Conservation (phyloP, 352 stramenopile species). For the Phytopythium ostracodes region DNA sequence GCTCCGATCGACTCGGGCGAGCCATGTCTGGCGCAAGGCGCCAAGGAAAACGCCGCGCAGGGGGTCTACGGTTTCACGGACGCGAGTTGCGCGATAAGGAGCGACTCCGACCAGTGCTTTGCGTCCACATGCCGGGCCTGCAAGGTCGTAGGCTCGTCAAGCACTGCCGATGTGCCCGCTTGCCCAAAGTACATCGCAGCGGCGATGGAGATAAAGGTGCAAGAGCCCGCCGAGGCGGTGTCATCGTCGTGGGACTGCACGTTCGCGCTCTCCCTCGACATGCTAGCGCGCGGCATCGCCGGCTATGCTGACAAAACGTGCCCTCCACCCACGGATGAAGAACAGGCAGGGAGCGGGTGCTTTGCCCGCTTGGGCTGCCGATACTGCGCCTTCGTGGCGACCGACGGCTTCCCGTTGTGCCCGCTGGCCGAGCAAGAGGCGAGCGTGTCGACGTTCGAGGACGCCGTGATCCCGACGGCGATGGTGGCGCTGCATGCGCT, state of each 20-base stretch:
- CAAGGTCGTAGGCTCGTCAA: not conserved
- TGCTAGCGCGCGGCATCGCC: not conserved
- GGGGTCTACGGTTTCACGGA: conserved; percentile 1
- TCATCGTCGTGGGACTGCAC: conserved; percentile 2
- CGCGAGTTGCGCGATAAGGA: not conserved
- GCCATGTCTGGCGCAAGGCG: not conserved
- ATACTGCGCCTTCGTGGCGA: not conserved
- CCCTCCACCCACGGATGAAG: not conserved
- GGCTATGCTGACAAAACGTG: not conserved
- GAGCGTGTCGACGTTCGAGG: not conserved
- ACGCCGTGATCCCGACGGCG: not conserved
- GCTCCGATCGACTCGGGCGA: not conserved
- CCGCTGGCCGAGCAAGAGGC: not conserved
- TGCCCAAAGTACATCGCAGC: not conserved
- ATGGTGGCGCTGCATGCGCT: not conserved
- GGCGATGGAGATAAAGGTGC: not conserved
- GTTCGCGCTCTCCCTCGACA: conserved; percentile 1
- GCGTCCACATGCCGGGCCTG: not conserved
- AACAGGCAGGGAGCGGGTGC: not conserved
- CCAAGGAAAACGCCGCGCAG: not conserved
- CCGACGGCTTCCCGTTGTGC: not conserved
- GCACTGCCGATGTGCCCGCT: not conserved
- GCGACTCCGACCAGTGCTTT: not conserved
- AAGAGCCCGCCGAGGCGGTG: not conserved
- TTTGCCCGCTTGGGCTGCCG: conserved; percentile 3